Evolutionary conservation across 495 filamentous ascomycete species (phyloP).

Genomic region (Podospora tetraspora): DNA sequence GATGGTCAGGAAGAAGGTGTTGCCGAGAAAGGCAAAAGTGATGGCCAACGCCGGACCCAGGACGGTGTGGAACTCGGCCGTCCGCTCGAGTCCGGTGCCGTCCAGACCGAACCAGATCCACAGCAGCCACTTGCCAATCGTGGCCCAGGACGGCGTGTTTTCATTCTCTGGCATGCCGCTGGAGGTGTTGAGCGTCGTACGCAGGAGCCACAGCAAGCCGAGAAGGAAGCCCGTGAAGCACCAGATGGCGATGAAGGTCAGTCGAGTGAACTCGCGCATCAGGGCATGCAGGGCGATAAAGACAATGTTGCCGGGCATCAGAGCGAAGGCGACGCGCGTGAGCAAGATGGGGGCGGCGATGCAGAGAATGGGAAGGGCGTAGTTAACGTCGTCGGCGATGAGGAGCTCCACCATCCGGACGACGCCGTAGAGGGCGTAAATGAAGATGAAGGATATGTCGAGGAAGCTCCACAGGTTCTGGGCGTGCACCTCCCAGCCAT

Average conservation of each 20-base stretch:
- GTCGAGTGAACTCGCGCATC: slow-evolving; percentile 59
- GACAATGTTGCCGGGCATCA: slow-evolving; percentile 64
- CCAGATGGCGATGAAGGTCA: slow-evolving; percentile 59
- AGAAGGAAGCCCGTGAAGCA: slow-evolving; percentile 61
- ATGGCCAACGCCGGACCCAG: slow-evolving; percentile 58
- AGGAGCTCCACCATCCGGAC: slow-evolving; percentile 48
- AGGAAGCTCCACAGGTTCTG: slow-evolving; percentile 66
- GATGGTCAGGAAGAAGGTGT: slow-evolving; percentile 65
- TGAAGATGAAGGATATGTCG: slow-evolving; percentile 54
- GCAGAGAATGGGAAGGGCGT: slow-evolving; percentile 55
- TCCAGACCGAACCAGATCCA: slow-evolving; percentile 69
- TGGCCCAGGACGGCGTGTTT: slow-evolving; percentile 31
- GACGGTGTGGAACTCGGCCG: slow-evolving; percentile 51
- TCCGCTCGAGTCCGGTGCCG: slow-evolving; percentile 57
- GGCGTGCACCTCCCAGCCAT: slow-evolving; percentile 63
- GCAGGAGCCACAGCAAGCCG: slow-evolving; percentile 54
- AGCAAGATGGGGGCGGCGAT: slow-evolving; percentile 57
- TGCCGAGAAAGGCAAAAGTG: slow-evolving; percentile 59
- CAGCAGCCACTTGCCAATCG: slow-evolving; percentile 62
- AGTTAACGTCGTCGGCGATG: slow-evolving; percentile 33
- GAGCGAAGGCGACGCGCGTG: slow-evolving; percentile 58
- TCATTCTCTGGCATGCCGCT: slow-evolving; percentile 22
- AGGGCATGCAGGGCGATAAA: slow-evolving; percentile 61
- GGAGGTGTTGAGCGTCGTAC: slow-evolving; percentile 22
- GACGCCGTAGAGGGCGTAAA: slow-evolving; percentile 51